A percentile compares a stretch with the other conserved stretches of the same genome.
Evolutionary conservation across 2,329 filamentous ascomycete genomes (phyloP).

Genomic region (Bertia moriformis): DNA sequence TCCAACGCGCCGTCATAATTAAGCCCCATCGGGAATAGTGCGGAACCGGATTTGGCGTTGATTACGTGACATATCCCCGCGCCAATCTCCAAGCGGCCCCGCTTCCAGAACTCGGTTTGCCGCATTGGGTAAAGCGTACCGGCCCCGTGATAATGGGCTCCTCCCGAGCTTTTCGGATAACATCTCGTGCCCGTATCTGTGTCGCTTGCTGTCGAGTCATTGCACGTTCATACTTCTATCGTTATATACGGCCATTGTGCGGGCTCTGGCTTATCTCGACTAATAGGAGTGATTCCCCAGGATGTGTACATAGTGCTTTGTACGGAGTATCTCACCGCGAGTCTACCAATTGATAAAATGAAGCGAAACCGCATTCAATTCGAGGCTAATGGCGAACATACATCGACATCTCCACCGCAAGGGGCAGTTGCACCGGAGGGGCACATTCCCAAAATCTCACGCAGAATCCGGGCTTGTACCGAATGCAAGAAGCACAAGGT

Average conservation of each 20-base stretch:
- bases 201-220: no score
- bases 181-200: no score
- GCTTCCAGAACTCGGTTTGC: no score
- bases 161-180: no score
- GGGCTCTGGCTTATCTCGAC: no score
- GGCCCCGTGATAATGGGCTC: no score
- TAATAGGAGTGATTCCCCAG: no score
- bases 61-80: background rate
- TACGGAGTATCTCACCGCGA: background rate
- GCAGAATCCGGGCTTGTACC: background rate
- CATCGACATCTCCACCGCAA: constrained; percentile 13
- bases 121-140: no score
- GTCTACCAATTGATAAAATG: constrained; percentile 9
- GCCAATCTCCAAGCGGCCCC: background rate
- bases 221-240: no score
- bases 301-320: no score
- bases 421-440: background rate
- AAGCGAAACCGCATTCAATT: constrained; percentile 21
- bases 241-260: no score
- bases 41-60: no score
- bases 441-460: background rate
- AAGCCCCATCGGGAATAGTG: background rate
- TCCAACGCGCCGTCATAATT: background rate
- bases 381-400: constrained; percentile 17
- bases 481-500: constrained; percentile 39